Conservation (phyloP, 2,329 filamentous ascomycete species). For the Neurospora sp. region DNA sequence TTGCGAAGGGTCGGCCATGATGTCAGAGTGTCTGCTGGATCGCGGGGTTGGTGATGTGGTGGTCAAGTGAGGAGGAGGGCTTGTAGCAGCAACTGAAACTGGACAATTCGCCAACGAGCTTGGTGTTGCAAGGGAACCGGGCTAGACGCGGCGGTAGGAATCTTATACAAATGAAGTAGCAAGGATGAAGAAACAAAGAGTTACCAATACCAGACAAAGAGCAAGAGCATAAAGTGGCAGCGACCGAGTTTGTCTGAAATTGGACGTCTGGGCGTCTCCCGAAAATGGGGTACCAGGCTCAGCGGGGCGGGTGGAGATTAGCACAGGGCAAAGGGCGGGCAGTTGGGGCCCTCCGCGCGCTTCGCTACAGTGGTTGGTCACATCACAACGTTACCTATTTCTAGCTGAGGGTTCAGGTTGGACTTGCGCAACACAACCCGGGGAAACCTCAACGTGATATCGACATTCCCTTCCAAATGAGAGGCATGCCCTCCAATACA, state of each 20-base stretch:
- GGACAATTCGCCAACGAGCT: not conserved
- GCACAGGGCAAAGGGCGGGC: not conserved
- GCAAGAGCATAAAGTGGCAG: not conserved
- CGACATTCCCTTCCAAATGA: not conserved
- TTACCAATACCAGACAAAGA: not conserved
- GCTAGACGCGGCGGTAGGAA: not conserved
- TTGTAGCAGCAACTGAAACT: not conserved
- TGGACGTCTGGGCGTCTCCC: not conserved
- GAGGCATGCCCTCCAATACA: not conserved
- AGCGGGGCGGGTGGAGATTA: not conserved
- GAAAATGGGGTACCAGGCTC: not conserved
- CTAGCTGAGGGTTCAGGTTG: not conserved
- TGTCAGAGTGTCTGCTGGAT: slow-evolving; percentile 12
- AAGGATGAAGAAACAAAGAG: not conserved
- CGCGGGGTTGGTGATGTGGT: not conserved
- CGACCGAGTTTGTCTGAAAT: not conserved
- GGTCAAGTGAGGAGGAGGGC: slow-evolving; percentile 3
- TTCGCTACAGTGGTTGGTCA: not conserved
- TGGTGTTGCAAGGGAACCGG: not conserved
- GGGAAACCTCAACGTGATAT: not conserved
- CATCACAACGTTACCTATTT: not conserved
- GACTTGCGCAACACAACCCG: not conserved
- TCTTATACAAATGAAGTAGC: not conserved
- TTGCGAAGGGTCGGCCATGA: slow-evolving; percentile 33
- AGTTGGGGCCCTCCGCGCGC: not conserved